Percentiles rank a stretch among this genome's conserved stretches.
Conservation (phyloP, 2,329 filamentous ascomycete species). For the Diaporthe citri region DNA sequence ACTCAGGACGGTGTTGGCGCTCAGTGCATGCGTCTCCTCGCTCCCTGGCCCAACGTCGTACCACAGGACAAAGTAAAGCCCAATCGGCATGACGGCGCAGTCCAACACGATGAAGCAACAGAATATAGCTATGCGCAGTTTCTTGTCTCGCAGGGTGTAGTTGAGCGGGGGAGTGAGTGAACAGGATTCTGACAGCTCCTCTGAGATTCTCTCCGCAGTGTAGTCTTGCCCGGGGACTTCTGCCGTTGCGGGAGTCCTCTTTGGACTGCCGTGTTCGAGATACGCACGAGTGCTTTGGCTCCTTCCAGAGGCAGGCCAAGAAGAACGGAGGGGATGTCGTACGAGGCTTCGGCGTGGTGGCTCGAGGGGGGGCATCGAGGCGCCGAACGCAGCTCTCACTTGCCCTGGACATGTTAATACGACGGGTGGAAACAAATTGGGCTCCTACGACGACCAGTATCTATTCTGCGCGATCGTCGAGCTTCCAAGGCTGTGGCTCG, state of each 20-base stretch:
- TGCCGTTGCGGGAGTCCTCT: neutral
- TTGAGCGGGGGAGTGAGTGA: slow-evolving; percentile 44
- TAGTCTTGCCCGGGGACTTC: neutral
- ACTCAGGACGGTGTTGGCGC: slow-evolving; percentile 56
- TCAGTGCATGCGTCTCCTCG: slow-evolving; percentile 45
- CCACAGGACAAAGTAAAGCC: slow-evolving; percentile 58
- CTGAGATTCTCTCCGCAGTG: neutral
- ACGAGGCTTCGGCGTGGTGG: neutral
- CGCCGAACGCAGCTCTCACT: neutral
- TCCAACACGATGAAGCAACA: slow-evolving; percentile 61
- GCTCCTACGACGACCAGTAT: neutral
- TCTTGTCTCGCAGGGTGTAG: slow-evolving; percentile 52
- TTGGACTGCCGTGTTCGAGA: neutral
- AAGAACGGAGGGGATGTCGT: neutral
- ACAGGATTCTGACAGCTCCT: neutral
- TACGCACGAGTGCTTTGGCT: neutral
- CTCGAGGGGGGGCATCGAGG: neutral
- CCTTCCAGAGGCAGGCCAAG: neutral
- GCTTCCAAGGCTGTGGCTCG: neutral
- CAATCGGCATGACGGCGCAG: slow-evolving; percentile 61
- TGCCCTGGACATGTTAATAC: neutral
- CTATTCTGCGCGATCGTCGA: neutral
- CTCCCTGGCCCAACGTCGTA: neutral
- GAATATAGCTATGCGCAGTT: slow-evolving; percentile 59
- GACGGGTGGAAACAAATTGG: neutral